These are phyloP conservation scores for Acacia crassicarpa DNA, from an alignment of 306 rosid genomes.

Conservation along the genomic window DNA sequence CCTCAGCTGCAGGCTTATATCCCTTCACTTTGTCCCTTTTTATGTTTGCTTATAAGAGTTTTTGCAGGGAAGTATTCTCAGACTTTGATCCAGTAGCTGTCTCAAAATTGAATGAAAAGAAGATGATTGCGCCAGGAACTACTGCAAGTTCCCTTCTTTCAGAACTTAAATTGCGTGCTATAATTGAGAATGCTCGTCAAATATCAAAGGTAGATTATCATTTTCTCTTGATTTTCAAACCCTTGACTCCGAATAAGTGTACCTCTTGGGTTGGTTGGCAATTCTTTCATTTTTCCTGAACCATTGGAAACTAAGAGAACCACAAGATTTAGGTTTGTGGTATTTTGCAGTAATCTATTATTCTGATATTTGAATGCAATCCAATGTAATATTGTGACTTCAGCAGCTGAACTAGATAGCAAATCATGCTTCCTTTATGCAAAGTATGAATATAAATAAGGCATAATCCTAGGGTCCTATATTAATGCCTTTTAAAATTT, in stretches of 20 bases:
- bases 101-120: slow-evolving; percentile 71
- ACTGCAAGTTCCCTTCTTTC: slow-evolving; percentile 66
- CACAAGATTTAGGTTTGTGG: slow-evolving; percentile 7
- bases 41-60: slow-evolving; percentile 34
- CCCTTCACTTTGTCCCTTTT: neutral
- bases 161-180: slow-evolving; percentile 64
- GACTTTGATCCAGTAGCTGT: slow-evolving; percentile 72
- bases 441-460: slow-evolving; percentile 13
- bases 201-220: slow-evolving; percentile 57
- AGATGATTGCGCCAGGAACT: slow-evolving; percentile 62
- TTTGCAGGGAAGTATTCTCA: slow-evolving; percentile 75
- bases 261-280: slow-evolving; percentile 21
- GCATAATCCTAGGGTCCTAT: neutral
- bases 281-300: slow-evolving; percentile 15
- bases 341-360: slow-evolving; percentile 1
- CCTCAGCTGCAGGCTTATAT: slow-evolving; percentile 1
- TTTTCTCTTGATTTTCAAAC: slow-evolving; percentile 31
- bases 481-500: slow-evolving; percentile 11
- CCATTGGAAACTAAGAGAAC: slow-evolving; percentile 18
- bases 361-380: slow-evolving; percentile 16
- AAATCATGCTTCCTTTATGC: slow-evolving; percentile 3
- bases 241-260: slow-evolving; percentile 19
- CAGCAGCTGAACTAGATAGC: slow-evolving; percentile 13
- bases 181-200: slow-evolving; percentile 72
- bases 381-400: slow-evolving; percentile 12